A percentile compares a stretch with the other conserved stretches of the same genome.
phyloP scores from a whole-genome alignment of 257 asterid genomes.

The Scutellaria baicalensis region DNA sequence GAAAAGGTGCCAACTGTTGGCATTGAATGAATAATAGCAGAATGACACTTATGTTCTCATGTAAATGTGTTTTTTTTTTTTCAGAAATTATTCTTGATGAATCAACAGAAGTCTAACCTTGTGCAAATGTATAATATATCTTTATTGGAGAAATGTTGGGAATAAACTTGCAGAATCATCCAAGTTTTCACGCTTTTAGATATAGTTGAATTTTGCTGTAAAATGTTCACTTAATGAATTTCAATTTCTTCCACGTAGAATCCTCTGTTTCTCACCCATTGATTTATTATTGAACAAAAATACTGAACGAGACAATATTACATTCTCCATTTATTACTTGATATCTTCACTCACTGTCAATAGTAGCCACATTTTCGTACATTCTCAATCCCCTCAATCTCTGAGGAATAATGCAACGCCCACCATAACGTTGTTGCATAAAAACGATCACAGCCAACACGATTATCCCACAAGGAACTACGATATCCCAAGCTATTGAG shows the following conservation, averaged over 20 bases:
- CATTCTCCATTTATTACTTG: too few species aligned
- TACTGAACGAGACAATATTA: too few species aligned
- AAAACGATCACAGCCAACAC: conserved; percentile 35
- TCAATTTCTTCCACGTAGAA: too few species aligned
- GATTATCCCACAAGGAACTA: conserved; percentile 36
- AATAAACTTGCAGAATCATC: too few species aligned
- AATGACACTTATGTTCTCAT: neutral
- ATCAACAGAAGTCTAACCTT: neutral
- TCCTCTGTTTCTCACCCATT: too few species aligned
- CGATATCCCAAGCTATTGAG: conserved; percentile 63
- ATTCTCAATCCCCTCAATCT: conserved; percentile 25
- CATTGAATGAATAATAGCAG: conserved; percentile 2
- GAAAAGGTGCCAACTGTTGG: conserved; percentile 34
- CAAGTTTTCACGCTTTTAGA: too few species aligned
- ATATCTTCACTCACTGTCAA: conserved; percentile 10
- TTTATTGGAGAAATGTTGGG: too few species aligned
- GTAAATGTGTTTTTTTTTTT: neutral
- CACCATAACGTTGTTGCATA: conserved; percentile 56
- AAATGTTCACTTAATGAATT: too few species aligned
- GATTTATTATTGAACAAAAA: too few species aligned
- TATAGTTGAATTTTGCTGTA: too few species aligned
- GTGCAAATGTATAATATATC: neutral
- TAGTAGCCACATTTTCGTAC: conserved; percentile 42
- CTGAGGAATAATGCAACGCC: conserved; percentile 40
- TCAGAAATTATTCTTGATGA: neutral